Evolutionary conservation across 1,139 yeast species (phyloP), one percentile per base, ranked within the genome.

Genomic region (Pichia sp.): DNA sequence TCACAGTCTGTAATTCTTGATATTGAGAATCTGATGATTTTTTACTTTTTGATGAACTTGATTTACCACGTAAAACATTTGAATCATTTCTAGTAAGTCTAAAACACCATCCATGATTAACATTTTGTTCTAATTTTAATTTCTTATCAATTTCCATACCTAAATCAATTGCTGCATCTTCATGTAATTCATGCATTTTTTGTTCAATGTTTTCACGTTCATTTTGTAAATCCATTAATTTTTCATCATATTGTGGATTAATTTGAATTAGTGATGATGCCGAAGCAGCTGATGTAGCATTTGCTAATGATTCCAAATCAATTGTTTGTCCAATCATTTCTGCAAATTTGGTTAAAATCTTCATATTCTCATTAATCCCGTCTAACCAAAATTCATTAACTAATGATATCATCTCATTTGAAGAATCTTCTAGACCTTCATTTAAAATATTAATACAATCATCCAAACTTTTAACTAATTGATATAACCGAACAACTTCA

Each of bases 281-380:
- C 5, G 53, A 43, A 12, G 55, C 48, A 4, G 63, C 62, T 23
- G 65, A 60, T 6, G 67, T 62, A 12, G 67, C 67, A 30, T 73
- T 65, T 42, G 84, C 89, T 46, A 89, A 71, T 2, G 95, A 90
- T 28, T 82, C 78, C 39, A 92, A 69, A 60, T 92, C 98, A 24
- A 94, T 82, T 0, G 97, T 90, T 2, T 95, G 84, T 62, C 92
- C 97, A 8, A 92, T 89, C 58, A 94, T 72, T 56, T 89, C 96
- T 59, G 85, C 84, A 43, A 84, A 76, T 53, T 86, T 89, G 25
- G 68, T 62, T 47, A 92, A 70, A 2, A 82, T 76, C 1, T 61
- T 62, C 33, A 73, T 67, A 47, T 71, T 67, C 20, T 71, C 70
- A 29, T 66, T 60, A 22, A 90, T 61, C 1, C 87, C 87, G 1